Percentiles rank a stretch among this genome's conserved stretches.
Evolutionary conservation across 1,139 yeast species (phyloP).

Genomic region (Candida neerlandica): DNA sequence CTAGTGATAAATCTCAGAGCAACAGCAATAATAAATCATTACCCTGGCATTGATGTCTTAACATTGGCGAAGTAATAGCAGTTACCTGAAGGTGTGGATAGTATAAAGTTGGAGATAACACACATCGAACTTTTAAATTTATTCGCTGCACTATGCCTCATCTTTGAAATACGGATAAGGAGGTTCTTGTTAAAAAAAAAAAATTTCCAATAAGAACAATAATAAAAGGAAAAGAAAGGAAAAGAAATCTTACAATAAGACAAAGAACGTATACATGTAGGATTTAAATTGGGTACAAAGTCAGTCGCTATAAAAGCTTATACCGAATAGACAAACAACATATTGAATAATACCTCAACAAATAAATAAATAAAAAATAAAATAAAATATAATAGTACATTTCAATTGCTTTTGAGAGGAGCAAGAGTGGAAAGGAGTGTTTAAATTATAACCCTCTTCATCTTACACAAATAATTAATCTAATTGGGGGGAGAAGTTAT

Average conservation of each 20-base stretch:
- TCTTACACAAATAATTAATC: not conserved
- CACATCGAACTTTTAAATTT: too few relatives aligned
- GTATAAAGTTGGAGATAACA: too few relatives aligned
- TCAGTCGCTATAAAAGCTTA: not conserved
- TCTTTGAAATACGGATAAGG: too few relatives aligned
- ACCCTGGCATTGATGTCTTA: too few relatives aligned
- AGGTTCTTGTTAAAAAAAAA: not conserved
- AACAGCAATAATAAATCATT: too few relatives aligned
- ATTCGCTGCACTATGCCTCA: too few relatives aligned
- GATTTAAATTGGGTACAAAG: not conserved
- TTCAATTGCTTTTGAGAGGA: not conserved
- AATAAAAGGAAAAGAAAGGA: not conserved
- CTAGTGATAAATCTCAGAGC: too few relatives aligned
- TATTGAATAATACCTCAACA: not conserved
- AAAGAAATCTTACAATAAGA: not conserved
- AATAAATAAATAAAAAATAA: too few relatives aligned
- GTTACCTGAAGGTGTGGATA: too few relatives aligned
- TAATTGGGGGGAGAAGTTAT: not conserved
- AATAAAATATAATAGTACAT: not conserved
- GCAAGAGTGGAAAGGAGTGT: not conserved
- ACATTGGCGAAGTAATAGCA: too few relatives aligned
- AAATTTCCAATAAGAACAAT: not conserved
- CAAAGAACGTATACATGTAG: not conserved
- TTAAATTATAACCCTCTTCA: not conserved
- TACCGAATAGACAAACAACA: not conserved